Base-by-base conservation (phyloP, 2,329 filamentous ascomycete genomes). In the Fusarium compactum region DNA sequence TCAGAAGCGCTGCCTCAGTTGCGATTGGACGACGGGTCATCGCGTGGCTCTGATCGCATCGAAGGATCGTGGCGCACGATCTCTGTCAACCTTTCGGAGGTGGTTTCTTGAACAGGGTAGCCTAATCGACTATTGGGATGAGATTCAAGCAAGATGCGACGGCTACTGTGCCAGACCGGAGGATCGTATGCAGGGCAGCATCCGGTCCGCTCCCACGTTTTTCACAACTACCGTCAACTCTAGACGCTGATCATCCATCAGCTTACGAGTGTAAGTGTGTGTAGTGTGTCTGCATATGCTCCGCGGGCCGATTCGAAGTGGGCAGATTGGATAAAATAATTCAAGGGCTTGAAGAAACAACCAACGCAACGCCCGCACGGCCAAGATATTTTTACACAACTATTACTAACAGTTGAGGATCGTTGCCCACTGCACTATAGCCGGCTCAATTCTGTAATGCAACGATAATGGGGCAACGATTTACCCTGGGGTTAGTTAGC, bases 91-190 rank as follows among this genome's bases (percentile, higher is more conserved):
- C 34, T 53, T 56, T 74, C 73, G 73, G 74, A 47, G 72, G 29
- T 71, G 66, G 61, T 69, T 76, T 58, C 74, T 74, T 22, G 34
- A 76, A 76, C 43, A 65, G 72, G 74, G 65, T 62, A 74, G 66
- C 59, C 27, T 53, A 38, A 43, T 62, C 61, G 63, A 70, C 54
- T 47, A 22, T 61, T 66, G 43, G 59, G 43, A 55, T 45, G 56
- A 48, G 50, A 46, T 51, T 61, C 46, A 62, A 62, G 25, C 46
- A 62, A n/a, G 58, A 29, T 20, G 20, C 14, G 41, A 25, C 57
- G 32, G 52, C 43, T 40, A 38, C 50, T 43, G 30, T 60, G 41
- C 27, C 56, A 67, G 41, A 50, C 68, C 55, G 61, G 60, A 63
- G 29, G 40, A 54, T 58, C 51, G 44, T 70, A 50, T 67, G 63